A percentile compares a stretch with the other conserved stretches of the same genome.
phyloP scores from a whole-genome alignment of 192 early-diverging fungal genomes.

The Spizellomyces sp. region DNA sequence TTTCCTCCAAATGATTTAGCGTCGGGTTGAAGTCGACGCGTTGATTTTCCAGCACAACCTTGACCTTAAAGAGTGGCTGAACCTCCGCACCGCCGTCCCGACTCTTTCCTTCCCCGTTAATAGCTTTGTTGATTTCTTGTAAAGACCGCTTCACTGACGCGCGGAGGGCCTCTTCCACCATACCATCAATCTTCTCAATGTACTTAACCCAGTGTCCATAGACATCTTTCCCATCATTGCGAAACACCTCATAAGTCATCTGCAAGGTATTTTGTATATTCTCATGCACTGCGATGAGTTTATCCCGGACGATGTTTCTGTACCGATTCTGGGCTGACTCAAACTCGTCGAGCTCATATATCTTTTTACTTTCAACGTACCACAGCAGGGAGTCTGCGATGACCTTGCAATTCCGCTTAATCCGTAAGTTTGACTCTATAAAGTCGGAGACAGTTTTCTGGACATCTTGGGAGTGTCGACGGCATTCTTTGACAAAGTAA shows the following conservation, averaged over 20 bases:
- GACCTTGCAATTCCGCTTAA: constrained; percentile 49
- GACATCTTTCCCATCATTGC: constrained; percentile 61
- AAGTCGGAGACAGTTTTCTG: constrained; percentile 63
- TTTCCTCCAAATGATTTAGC: constrained; percentile 53
- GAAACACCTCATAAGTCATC: constrained; percentile 51
- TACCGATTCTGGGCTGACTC: constrained; percentile 50
- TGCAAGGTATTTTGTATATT: constrained; percentile 49
- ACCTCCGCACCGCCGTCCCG: constrained; percentile 55
- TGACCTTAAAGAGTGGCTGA: constrained; percentile 67
- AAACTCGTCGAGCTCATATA: constrained; percentile 64
- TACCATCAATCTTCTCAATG: constrained; percentile 55
- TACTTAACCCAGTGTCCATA: constrained; percentile 58
- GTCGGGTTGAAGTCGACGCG: constrained; percentile 65
- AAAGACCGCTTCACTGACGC: constrained; percentile 55
- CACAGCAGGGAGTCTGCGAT: constrained; percentile 62
- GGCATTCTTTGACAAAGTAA: constrained; percentile 68
- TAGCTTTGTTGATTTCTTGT: constrained; percentile 61
- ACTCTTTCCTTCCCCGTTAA: constrained; percentile 67
- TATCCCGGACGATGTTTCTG: constrained; percentile 41
- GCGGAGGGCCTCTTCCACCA: constrained; percentile 59
- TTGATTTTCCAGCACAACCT: constrained; percentile 60
- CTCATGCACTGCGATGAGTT: constrained; percentile 47
- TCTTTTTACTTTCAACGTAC: constrained; percentile 60
- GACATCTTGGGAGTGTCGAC: constrained; percentile 58
- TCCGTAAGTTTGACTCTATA: constrained; percentile 46